A percentile compares a stretch with the other conserved stretches of the same genome.
Evolutionary conservation across 2,329 filamentous ascomycete genomes (phyloP).

Genomic region (Fusarium devonianum): DNA sequence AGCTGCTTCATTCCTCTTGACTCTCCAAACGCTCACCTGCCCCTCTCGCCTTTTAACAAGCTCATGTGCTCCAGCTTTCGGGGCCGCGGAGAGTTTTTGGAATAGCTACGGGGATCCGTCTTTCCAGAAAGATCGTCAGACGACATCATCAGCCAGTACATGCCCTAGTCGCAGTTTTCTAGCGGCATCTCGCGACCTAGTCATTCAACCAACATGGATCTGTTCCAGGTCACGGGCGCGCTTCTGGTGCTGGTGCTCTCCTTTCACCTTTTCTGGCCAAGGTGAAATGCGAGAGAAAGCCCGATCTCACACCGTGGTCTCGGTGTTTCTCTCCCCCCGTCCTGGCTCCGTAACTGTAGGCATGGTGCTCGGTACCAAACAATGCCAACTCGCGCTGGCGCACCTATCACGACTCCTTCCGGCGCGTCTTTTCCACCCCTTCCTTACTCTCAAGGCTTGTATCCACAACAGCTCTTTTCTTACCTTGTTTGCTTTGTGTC

Average conservation of each 20-base stretch:
- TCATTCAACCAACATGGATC: constrained; percentile 23
- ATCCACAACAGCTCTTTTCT: constrained; percentile 8
- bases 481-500: constrained; percentile 1
- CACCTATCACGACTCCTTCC: constrained; percentile 26
- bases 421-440: constrained; percentile 9
- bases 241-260: constrained; percentile 8
- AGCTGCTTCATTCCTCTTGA: neutral
- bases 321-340: constrained; percentile 2
- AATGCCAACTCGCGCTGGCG: too few species aligned
- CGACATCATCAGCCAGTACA: constrained; percentile 20
- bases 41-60: constrained; percentile 6
- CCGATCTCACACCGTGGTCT: constrained; percentile 7
- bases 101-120: constrained; percentile 14
- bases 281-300: constrained; percentile 27
- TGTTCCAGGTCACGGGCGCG: constrained; percentile 23
- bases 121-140: constrained; percentile 27
- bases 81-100: constrained; percentile 26
- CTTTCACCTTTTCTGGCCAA: constrained; percentile 27
- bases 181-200: constrained; percentile 23
- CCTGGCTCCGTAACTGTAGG: constrained; percentile 5
- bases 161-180: constrained; percentile 14
- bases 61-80: constrained; percentile 28
- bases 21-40: constrained; percentile 12
- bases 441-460: neutral
- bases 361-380: too few species aligned